Evolutionary conservation across 139 green algal genomes (phyloP).

Genomic region (Coelastrella sp.): DNA sequence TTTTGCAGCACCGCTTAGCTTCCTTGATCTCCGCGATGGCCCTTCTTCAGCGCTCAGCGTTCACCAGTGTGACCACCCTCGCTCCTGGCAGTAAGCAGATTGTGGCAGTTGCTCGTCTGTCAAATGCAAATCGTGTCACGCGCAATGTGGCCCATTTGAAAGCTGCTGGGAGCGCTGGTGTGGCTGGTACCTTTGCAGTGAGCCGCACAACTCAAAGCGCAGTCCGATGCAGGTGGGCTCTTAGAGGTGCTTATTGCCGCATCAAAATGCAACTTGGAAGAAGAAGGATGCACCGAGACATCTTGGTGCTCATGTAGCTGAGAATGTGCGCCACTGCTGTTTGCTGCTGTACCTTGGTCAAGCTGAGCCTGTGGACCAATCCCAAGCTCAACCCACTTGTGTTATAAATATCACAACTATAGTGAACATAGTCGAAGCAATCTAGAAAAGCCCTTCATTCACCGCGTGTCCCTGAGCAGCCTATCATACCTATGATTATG

Average conservation of each 20-base stretch:
- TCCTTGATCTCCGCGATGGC: conserved; percentile 2
- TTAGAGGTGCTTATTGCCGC: too few species aligned
- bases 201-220: neutral
- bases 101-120: neutral
- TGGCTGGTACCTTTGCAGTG: neutral
- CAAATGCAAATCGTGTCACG: neutral
- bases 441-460: too few species aligned
- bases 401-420: too few species aligned
- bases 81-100: conserved; percentile 24
- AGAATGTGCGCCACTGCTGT: too few species aligned
- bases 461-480: too few species aligned
- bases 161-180: neutral
- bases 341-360: too few species aligned
- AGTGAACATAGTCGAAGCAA: too few species aligned
- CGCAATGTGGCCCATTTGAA: neutral
- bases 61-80: neutral
- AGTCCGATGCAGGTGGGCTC: conserved; percentile 30
- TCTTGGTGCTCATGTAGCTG: neutral
- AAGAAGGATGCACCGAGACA: neutral
- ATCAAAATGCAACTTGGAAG: neutral
- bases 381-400: too few species aligned
- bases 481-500: too few species aligned
- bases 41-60: conserved; percentile 16
- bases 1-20: neutral
- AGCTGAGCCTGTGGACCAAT: too few species aligned